Conservation (phyloP, 306 rosid genomes). For the Comarum palustre region DNA sequence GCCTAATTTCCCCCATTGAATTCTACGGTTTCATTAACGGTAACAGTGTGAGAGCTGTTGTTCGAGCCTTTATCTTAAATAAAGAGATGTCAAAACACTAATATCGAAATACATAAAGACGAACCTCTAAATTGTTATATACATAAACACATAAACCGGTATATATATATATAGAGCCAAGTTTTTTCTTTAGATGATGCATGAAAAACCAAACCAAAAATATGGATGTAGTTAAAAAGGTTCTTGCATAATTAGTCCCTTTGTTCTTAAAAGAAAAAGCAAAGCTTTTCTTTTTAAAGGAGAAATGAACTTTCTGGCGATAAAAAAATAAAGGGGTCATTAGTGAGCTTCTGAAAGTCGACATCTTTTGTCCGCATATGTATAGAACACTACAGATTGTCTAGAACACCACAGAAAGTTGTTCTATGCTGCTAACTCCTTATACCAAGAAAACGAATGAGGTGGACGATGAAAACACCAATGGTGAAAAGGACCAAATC, state of each 20-base stretch:
- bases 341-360: background rate
- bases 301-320: background rate
- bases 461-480: background rate
- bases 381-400: too few relatives aligned
- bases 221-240: background rate
- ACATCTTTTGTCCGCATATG: background rate
- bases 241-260: background rate
- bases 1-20: too few relatives aligned
- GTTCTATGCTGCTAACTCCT: background rate
- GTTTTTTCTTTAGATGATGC: too few relatives aligned
- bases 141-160: background rate
- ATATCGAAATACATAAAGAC: background rate
- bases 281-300: background rate
- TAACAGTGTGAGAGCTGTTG: too few relatives aligned
- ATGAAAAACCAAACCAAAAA: background rate
- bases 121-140: background rate
- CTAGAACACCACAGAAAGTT: background rate
- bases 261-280: background rate
- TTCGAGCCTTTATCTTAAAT: too few relatives aligned
- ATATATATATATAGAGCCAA: too few relatives aligned
- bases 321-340: background rate
- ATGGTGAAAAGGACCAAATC: slow-evolving; percentile 17
- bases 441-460: background rate
- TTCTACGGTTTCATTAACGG: too few relatives aligned
- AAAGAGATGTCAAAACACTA: too few relatives aligned